Evolutionary conservation across 306 rosid genomes (phyloP).

Genomic region (barrel medic (Medicago truncatula)): MtrunA17r5.0-ANR NC_053045.1:28455501-28456000

Average conservation of each 20-base stretch:
- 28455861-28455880: constrained; percentile 79
- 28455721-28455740: constrained; percentile 99
- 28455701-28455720: constrained; percentile 86
- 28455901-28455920: constrained; percentile 80
- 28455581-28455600: constrained; percentile 82
- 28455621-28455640: constrained; percentile 61
- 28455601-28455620: constrained; percentile 64
- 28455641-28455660: constrained; percentile 69
- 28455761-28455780: constrained; percentile 78
- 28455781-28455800: constrained; percentile 98
- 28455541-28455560: constrained; percentile 96
- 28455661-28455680: constrained; percentile 81
- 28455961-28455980: constrained; percentile 73
- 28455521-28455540: constrained; percentile 86
- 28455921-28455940: constrained; percentile 71
- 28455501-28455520: constrained; percentile 73
- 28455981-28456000: constrained; percentile 69
- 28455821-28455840: constrained; percentile 84
- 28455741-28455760: constrained; percentile 99
- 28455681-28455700: constrained; percentile 98
- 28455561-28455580: constrained; percentile 69
- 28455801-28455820: constrained; percentile 82
- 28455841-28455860: constrained; percentile 63
- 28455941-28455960: constrained; percentile 77
- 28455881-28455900: constrained; percentile 75